These are phyloP conservation scores for Cutaneotrichosporon curvatum DNA, from an alignment of 1,284 basidiomycete species.

Conservation along the genomic window DNA sequence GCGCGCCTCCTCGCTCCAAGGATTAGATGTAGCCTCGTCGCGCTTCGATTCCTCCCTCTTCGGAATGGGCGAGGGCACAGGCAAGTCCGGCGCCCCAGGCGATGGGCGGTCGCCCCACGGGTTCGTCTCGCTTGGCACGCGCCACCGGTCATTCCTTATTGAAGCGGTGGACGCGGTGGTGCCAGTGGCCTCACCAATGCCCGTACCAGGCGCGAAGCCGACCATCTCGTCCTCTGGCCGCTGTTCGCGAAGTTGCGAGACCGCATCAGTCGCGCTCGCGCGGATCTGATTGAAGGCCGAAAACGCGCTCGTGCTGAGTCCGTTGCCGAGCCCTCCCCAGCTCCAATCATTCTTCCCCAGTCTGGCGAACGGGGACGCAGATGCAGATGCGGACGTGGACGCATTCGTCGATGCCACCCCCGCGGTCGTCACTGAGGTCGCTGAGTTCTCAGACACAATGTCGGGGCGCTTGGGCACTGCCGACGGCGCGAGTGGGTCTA, in stretches of 20 bases:
- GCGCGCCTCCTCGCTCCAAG: conserved; percentile 16
- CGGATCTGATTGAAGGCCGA: conserved; percentile 37
- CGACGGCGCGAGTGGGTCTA: neutral
- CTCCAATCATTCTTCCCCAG: conserved; percentile 21
- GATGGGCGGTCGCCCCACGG: conserved; percentile 13
- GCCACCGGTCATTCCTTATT: neutral
- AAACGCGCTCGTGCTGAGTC: conserved; percentile 38
- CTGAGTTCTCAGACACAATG: no score
- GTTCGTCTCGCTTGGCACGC: conserved; percentile 12
- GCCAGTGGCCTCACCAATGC: conserved; percentile 23
- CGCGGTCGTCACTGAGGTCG: neutral
- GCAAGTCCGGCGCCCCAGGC: neutral
- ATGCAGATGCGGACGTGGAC: neutral
- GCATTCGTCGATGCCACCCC: no score
- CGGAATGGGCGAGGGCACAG: neutral
- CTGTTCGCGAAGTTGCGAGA: conserved; percentile 30
- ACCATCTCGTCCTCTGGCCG: conserved; percentile 18
- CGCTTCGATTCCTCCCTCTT: neutral
- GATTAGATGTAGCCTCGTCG: conserved; percentile 10
- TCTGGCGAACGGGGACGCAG: conserved; percentile 1
- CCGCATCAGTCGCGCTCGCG: conserved; percentile 35
- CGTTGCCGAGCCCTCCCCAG: conserved; percentile 25
- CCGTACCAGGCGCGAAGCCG: conserved; percentile 14
- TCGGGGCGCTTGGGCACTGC: neutral
- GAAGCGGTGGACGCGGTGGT: no score